A percentile compares a stretch with the other conserved stretches of the same genome.
Evolutionary conservation across 1,284 basidiomycete species (phyloP).

Genomic region (Irpex sp.): DNA sequence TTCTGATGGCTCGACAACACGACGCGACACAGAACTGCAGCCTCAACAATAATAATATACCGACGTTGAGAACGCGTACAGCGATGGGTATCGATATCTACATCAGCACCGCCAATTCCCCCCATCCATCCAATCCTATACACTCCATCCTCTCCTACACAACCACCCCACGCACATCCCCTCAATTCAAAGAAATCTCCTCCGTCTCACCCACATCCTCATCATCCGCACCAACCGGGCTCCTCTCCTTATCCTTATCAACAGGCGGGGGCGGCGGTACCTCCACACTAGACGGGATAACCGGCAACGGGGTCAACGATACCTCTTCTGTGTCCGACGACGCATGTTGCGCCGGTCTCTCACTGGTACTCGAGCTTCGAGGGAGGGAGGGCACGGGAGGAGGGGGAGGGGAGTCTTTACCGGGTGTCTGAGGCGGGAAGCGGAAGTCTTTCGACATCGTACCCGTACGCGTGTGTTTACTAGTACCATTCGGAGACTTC

Average conservation of each 20-base stretch:
- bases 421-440: constrained; percentile 47
- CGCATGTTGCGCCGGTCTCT: constrained; percentile 8
- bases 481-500: constrained; percentile 14
- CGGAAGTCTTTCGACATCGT: constrained; percentile 76
- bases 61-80: background rate
- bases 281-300: constrained; percentile 61
- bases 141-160: too few relatives aligned
- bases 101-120: background rate
- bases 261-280: constrained; percentile 72
- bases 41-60: background rate
- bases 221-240: constrained; percentile 40
- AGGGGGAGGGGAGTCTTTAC: constrained; percentile 23
- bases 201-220: constrained; percentile 73
- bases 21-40: too few relatives aligned
- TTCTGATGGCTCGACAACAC: too few relatives aligned
- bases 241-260: constrained; percentile 71
- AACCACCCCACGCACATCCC: too few relatives aligned
- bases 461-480: constrained; percentile 34
- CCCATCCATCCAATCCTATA: too few relatives aligned
- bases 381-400: constrained; percentile 14
- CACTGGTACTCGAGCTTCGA: background rate
- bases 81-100: background rate
- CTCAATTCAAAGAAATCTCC: constrained; percentile 47
- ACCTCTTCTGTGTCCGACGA: constrained; percentile 18
- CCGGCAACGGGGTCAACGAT: constrained; percentile 25